Conservation (phyloP, 371 early-diverging fungal genomes). For the Mucor velutinosus region DNA sequence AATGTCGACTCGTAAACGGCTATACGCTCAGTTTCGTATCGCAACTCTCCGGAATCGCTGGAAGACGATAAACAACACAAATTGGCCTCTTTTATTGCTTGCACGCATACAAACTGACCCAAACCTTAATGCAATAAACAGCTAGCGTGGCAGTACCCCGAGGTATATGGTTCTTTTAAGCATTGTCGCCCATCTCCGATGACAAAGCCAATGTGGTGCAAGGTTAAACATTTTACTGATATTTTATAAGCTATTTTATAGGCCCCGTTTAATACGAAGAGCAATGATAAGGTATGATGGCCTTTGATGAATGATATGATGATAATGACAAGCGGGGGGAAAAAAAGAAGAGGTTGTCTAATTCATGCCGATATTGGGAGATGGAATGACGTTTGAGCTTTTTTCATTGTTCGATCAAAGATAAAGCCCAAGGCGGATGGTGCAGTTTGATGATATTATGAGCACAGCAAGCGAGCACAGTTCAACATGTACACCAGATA, state of each 20-base stretch:
- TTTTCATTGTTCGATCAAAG: background rate
- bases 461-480: slow-evolving; percentile 1
- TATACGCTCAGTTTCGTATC: background rate
- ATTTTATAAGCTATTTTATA: background rate
- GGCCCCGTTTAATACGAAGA: background rate
- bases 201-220: background rate
- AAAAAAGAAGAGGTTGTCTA: background rate
- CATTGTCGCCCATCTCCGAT: background rate
- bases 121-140: background rate
- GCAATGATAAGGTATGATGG: background rate
- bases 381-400: background rate
- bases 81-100: background rate
- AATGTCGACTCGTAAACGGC: background rate
- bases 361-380: background rate
- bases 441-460: background rate
- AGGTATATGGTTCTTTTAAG: background rate
- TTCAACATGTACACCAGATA: background rate
- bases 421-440: background rate
- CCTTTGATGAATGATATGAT: background rate
- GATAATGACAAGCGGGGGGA: background rate
- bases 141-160: background rate
- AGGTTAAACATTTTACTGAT: background rate
- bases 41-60: background rate
- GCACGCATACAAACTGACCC: background rate
- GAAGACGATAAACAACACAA: background rate